These are phyloP conservation scores for Ceratobasidium sp. DNA, from an alignment of 1,284 basidiomycete species.

Conservation along the genomic window DNA sequence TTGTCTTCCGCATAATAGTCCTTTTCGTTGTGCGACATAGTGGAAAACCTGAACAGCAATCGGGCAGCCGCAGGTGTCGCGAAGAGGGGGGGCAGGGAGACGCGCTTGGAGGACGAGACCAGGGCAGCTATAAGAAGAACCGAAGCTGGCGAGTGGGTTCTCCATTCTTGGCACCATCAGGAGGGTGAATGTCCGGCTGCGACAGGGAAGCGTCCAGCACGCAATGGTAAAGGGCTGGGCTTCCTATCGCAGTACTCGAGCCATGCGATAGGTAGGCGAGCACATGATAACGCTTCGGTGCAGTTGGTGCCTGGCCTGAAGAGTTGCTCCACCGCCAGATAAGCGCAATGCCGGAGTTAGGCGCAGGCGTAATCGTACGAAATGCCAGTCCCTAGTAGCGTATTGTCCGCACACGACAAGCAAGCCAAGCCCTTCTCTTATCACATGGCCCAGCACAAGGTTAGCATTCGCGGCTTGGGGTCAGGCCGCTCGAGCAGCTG, in stretches of 20 bases:
- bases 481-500: not conserved
- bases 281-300: slow-evolving; percentile 33
- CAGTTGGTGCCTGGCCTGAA: slow-evolving; percentile 30
- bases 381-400: no score
- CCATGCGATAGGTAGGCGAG: slow-evolving; percentile 33
- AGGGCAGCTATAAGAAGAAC: slow-evolving; percentile 2
- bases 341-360: slow-evolving; percentile 32
- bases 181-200: not conserved
- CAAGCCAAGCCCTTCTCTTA: slow-evolving; percentile 28
- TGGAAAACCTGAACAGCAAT: slow-evolving; percentile 4
- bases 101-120: not conserved
- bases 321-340: slow-evolving; percentile 13
- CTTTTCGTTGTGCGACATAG: slow-evolving; percentile 46
- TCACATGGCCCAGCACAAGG: slow-evolving; percentile 12
- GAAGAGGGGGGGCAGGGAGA: slow-evolving; percentile 17
- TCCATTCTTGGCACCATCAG: slow-evolving; percentile 27
- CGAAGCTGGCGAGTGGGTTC: not conserved
- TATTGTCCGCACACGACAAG: no score
- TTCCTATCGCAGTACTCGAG: slow-evolving; percentile 16
- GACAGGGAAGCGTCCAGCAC: slow-evolving; percentile 18
- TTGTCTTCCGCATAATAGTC: slow-evolving; percentile 43
- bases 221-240: slow-evolving; percentile 27
- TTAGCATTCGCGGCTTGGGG: not conserved
- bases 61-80: slow-evolving; percentile 4
- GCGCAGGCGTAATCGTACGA: slow-evolving; percentile 1